A percentile compares a stretch with the other conserved stretches of the same genome.
Conservation (phyloP, 305 asterid genomes). For the Ajuga reptans region DNA sequence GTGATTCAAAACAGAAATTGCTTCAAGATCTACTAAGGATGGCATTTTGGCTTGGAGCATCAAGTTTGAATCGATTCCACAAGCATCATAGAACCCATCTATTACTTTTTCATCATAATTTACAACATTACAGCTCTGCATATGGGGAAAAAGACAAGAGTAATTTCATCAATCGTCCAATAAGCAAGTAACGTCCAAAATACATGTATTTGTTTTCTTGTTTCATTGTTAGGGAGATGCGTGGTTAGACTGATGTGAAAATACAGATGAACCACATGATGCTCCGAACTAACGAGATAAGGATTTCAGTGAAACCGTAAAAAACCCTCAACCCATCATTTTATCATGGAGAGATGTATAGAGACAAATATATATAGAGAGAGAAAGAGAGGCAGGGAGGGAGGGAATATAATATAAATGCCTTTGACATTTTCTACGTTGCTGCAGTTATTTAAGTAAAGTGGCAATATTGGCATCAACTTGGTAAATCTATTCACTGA, state of each 20-base stretch:
- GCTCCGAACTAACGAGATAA: background rate
- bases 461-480: background rate
- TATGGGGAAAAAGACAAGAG: constrained; percentile 11
- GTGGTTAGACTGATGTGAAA: background rate
- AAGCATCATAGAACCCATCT: constrained; percentile 95
- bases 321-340: background rate
- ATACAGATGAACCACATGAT: background rate
- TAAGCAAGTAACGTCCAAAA: constrained; percentile 5
- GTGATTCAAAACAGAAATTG: constrained; percentile 47
- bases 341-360: background rate
- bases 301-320: background rate
- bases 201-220: background rate
- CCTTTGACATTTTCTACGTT: background rate
- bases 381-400: no score
- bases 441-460: background rate
- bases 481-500: background rate
- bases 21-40: constrained; percentile 64
- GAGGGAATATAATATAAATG: background rate
- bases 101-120: constrained; percentile 88
- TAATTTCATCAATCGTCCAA: constrained; percentile 16
- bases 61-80: constrained; percentile 64
- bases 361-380: no score
- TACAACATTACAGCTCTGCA: constrained; percentile 87
- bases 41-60: constrained; percentile 74
- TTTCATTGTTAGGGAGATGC: background rate